A percentile compares a stretch with the other conserved stretches of the same genome.
Conservation (phyloP, 768 basidiomycete species). For the Clitopilus passeckerianus region DNA sequence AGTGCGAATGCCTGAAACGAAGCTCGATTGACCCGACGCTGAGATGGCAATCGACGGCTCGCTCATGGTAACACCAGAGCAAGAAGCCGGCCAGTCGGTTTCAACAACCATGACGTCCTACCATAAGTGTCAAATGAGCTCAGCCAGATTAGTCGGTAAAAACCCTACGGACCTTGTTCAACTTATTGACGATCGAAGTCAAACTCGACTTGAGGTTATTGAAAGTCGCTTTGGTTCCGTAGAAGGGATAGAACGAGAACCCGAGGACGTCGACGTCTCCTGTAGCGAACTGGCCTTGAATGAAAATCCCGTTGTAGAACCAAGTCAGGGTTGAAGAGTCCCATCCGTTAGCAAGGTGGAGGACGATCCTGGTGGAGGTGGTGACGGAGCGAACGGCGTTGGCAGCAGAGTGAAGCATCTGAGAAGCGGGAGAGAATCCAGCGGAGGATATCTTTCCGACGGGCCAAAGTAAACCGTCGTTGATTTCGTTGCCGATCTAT, state of each 20-base stretch:
- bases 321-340: constrained; percentile 35
- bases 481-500: constrained; percentile 64
- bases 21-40: constrained; percentile 45
- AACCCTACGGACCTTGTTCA: constrained; percentile 33
- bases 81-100: constrained; percentile 57
- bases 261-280: constrained; percentile 54
- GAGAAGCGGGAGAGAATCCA: constrained; percentile 48
- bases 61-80: constrained; percentile 40
- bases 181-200: constrained; percentile 41
- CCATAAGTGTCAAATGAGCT: not conserved
- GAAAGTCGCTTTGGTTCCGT: constrained; percentile 53
- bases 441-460: constrained; percentile 47
- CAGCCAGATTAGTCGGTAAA: not conserved
- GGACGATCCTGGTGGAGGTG: constrained; percentile 41
- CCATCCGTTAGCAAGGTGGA: constrained; percentile 67
- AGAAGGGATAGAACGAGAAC: constrained; percentile 66
- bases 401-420: constrained; percentile 56
- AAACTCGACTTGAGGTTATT: constrained; percentile 44
- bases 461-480: constrained; percentile 61
- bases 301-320: constrained; percentile 50
- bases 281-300: constrained; percentile 42
- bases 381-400: constrained; percentile 48
- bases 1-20: constrained; percentile 46
- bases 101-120: constrained; percentile 57
- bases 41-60: constrained; percentile 42